Base-by-base conservation (phyloP, 1,284 basidiomycete genomes). In the Puccinia coronata region DNA sequence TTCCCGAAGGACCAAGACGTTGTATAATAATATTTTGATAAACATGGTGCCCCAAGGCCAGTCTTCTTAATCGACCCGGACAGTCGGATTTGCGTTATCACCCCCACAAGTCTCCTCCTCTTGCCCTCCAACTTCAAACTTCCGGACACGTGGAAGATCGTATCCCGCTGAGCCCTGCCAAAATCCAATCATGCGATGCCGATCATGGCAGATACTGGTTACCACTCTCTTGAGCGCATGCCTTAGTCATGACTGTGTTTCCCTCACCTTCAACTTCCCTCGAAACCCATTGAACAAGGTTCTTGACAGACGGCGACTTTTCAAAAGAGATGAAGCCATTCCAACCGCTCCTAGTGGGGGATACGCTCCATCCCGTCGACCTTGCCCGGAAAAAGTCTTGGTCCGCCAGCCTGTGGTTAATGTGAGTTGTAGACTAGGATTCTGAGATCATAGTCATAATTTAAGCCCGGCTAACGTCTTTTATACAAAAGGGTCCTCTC, bases 241-340 rank as follows among this genome's bases (percentile, higher is more conserved):
- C 47, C n/a, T 76, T 31, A 41, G 25, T 25, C 25, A 80, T 28
- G 28, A 59, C 70, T 28, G 47, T 31, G 59, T 73, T n/a, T 31
- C 39, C 59, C 20, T 47, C 41, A 11, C 69, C 69, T 73, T 80
- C 55, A 65, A 36, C 31, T 49, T 63, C n/a, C 59, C 70, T 34
- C 36, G 43, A 8, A 36, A 55, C 28, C 70, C 25, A n/a, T 67
- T 67, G 8, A 43, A 67, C 63, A 63, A 49, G 41, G 36, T 63
- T 51, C 28, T 73, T 36, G 57, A 65, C 31, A 53, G 69, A 72
- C 57, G 69, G 31, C 53, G 57, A 47, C 63, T 81, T 23, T 81
- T 49, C 43, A 81, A 81, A 36, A 39, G 80, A 43, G 80, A 81
- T 73, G 61, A 74, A 74, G 80, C 80, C 47, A 74, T 81, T 25